Evolutionary conservation across 164 flowering plant species (phyloP).

Genomic region (Berberis thunbergii): DNA sequence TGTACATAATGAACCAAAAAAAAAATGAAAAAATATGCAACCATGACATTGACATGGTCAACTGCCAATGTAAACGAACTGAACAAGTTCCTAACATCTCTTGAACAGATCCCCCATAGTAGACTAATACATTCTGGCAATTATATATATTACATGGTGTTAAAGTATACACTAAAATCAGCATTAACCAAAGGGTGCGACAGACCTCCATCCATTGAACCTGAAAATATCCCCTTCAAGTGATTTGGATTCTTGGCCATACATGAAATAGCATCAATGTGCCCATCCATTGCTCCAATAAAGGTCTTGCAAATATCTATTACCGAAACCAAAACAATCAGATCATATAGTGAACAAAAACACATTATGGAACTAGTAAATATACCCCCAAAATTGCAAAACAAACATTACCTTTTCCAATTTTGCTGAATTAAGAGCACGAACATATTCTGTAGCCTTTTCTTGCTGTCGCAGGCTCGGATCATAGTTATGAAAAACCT

Average conservation of each 20-base stretch:
- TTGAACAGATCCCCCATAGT: too few species aligned
- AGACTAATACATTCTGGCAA: too few species aligned
- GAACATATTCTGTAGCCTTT: constrained; percentile 76
- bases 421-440: constrained; percentile 89
- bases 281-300: constrained; percentile 93
- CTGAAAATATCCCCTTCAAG: constrained; percentile 85
- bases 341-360: too few species aligned
- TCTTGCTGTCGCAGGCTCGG: constrained; percentile 73
- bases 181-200: background rate
- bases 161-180: background rate
- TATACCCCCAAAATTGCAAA: background rate
- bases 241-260: constrained; percentile 92
- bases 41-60: background rate
- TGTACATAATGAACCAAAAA: too few species aligned
- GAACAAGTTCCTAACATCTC: too few species aligned
- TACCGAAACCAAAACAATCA: constrained; percentile 1
- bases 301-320: constrained; percentile 90
- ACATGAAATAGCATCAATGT: constrained; percentile 67
- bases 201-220: constrained; percentile 95
- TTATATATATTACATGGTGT: too few species aligned
- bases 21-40: background rate
- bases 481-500: constrained; percentile 77
- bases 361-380: background rate
- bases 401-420: constrained; percentile 59
- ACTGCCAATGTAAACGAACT: too few species aligned